Base-by-base conservation (phyloP, 768 basidiomycete genomes). In the Tylopilus subfusipes region DNA sequence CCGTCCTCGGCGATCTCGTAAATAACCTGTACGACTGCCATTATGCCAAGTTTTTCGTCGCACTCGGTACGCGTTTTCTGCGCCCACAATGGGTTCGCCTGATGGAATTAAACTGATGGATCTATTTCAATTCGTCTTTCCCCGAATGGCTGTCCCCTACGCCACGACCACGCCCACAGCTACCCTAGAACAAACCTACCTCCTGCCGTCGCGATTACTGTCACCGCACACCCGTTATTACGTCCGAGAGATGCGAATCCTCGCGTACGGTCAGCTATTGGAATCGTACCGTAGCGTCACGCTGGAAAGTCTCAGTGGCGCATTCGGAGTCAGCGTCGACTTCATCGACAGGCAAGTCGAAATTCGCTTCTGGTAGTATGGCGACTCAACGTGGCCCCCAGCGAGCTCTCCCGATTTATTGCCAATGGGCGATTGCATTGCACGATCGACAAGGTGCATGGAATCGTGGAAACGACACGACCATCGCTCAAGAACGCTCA, bases 231-330 rank as follows among this genome's bases (percentile, higher is more conserved):
- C 92, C 1, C 83, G 90, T 9, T 96, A 78, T 75, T 98, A 97
- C 69, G 80, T 94, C 29, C 87, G 96, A 54, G 96, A 98, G 71
- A 93, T 98, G 91, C 86, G 97, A 31, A 93, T 98, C 59, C 83
- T 89, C 19, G 94, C 95, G 1, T 98, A 97, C 73, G 74, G 79
- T 25, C 96, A 98, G 64, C 78, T 98, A 5, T 77, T 99, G n/a
- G 92, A 98, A 68, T 85, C 82, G 11, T 99, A 98, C 69, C 81
- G 87, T 34, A 90, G 86, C 52, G 78, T 98, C 42, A 98, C 96
- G 2, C 75, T 99, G 21, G 87, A 93, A 48, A 91, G 89, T 62
- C 80, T 98, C 58, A 82, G 84, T 46, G 73, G 78, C 1, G 92
- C 94, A 21, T 98, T 98, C 58, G 96, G 96, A 22, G 95, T 98